Evolutionary conservation across 2,329 filamentous ascomycete species (phyloP).

Genomic region (Aspergillus hortae): DNA sequence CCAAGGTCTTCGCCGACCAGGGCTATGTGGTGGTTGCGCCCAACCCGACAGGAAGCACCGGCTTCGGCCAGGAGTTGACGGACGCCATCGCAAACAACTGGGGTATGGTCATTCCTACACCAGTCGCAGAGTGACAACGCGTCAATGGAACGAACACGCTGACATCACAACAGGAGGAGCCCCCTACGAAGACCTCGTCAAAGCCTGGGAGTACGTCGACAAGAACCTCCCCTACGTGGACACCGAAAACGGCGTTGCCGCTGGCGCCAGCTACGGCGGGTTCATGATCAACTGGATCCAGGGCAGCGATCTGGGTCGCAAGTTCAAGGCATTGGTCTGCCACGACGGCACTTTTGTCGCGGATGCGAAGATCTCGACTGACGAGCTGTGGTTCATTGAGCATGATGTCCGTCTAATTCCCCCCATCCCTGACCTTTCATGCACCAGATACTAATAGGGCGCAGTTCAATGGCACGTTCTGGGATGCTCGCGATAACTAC

Average conservation of each 20-base stretch:
- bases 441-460: not conserved
- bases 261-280: slow-evolving; percentile 41
- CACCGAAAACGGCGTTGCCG: slow-evolving; percentile 36
- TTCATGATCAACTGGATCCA: slow-evolving; percentile 76
- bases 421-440: not conserved
- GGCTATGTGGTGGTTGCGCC: slow-evolving; percentile 79
- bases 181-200: slow-evolving; percentile 78
- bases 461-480: slow-evolving; percentile 48
- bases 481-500: slow-evolving; percentile 58
- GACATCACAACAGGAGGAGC: slow-evolving; percentile 20
- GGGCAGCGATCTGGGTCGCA: slow-evolving; percentile 74
- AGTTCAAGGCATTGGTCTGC: slow-evolving; percentile 83
- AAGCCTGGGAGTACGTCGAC: slow-evolving; percentile 68
- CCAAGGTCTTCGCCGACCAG: slow-evolving; percentile 80
- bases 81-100: slow-evolving; percentile 76
- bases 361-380: slow-evolving; percentile 47
- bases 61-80: slow-evolving; percentile 73
- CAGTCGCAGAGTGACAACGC: too few relatives aligned
- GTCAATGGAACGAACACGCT: not conserved
- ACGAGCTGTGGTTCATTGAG: slow-evolving; percentile 52
- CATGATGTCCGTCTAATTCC: slow-evolving; percentile 30
- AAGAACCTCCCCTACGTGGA: slow-evolving; percentile 37
- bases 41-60: slow-evolving; percentile 79
- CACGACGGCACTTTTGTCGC: slow-evolving; percentile 81
- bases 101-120: slow-evolving; percentile 50